Evolutionary conservation across 2,329 filamentous ascomycete genomes (phyloP).

Genomic region (Fusarium musae): DNA sequence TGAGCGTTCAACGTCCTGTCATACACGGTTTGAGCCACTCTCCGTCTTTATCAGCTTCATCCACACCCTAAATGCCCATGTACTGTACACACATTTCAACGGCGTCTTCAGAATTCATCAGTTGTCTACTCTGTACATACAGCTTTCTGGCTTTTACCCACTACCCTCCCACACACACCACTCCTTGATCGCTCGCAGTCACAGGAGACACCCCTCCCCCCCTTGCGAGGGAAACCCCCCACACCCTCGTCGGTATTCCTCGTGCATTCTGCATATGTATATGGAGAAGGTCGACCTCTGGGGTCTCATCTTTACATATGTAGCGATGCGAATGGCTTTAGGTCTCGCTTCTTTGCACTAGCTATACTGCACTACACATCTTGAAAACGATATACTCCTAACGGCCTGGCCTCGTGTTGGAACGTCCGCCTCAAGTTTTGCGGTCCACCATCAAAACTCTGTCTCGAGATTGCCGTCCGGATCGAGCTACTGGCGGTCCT

Average conservation of each 20-base stretch:
- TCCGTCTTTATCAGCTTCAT: slow-evolving; percentile 40
- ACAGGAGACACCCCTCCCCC: slow-evolving; percentile 22
- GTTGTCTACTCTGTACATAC: slow-evolving; percentile 23
- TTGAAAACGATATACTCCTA: slow-evolving; percentile 38
- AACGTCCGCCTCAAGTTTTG: slow-evolving; percentile 34
- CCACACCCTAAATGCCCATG: slow-evolving; percentile 28
- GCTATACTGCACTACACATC: slow-evolving; percentile 23
- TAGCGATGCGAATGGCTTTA: slow-evolving; percentile 40
- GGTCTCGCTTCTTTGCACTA: slow-evolving; percentile 35
- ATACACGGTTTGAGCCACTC: slow-evolving; percentile 39
- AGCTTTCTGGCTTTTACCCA: slow-evolving; percentile 31
- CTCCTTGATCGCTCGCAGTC: slow-evolving; percentile 32
- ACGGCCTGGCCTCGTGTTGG: slow-evolving; percentile 43
- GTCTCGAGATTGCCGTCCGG: slow-evolving; percentile 30
- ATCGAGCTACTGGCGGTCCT: slow-evolving; percentile 37
- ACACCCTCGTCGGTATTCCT: slow-evolving; percentile 44
- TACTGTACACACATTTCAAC: slow-evolving; percentile 31
- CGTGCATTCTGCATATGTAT: slow-evolving; percentile 43
- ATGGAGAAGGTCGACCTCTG: slow-evolving; percentile 39
- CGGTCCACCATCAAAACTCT: slow-evolving; percentile 36
- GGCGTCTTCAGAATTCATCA: slow-evolving; percentile 33
- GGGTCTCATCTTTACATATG: slow-evolving; percentile 43
- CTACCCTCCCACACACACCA: slow-evolving; percentile 39
- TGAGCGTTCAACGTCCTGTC: slow-evolving; percentile 37
- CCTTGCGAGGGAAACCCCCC: slow-evolving; percentile 24